Conservation (phyloP, 805 yeast species). For the Myxozyma melibiosi region DNA sequence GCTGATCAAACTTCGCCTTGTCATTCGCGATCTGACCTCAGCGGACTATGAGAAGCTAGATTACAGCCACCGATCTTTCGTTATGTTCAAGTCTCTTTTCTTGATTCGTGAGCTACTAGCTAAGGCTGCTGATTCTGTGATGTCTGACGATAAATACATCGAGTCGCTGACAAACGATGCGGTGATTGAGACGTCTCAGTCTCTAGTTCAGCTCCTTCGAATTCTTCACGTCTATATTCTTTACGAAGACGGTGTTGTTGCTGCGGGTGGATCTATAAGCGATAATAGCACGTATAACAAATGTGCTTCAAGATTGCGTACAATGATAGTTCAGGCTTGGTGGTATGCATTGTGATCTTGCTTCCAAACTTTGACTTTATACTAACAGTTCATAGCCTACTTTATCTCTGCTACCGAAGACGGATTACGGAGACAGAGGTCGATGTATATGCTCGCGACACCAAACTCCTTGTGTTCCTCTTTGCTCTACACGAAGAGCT, state of each 20-base stretch:
- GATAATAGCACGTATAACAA: slow-evolving; percentile 41
- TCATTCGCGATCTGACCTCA: slow-evolving; percentile 6
- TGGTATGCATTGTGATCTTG: slow-evolving; percentile 20
- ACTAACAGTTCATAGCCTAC: slow-evolving; percentile 12
- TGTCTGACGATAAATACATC: slow-evolving; percentile 11
- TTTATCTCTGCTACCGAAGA: slow-evolving; percentile 45
- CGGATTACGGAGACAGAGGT: slow-evolving; percentile 27
- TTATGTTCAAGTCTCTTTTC: slow-evolving; percentile 12
- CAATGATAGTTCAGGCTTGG: slow-evolving; percentile 43
- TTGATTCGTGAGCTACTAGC: slow-evolving; percentile 15
- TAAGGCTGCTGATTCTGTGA: slow-evolving; percentile 3
- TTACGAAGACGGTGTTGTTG: slow-evolving; percentile 43
- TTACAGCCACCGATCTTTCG: slow-evolving; percentile 3
- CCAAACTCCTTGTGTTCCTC: slow-evolving; percentile 49
- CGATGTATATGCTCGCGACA: slow-evolving; percentile 10
- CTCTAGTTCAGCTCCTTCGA: slow-evolving; percentile 39
- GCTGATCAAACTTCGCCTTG: slow-evolving; percentile 8
- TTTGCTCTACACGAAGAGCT: slow-evolving; percentile 70
- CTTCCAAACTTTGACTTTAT: not conserved
- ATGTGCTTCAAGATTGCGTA: slow-evolving; percentile 38
- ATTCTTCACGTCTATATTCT: slow-evolving; percentile 42
- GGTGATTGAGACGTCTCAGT: slow-evolving; percentile 17
- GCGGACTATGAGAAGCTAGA: slow-evolving; percentile 9
- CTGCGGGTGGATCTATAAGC: slow-evolving; percentile 38
- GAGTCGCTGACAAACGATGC: not conserved